Percentiles rank a stretch among this genome's conserved stretches.
phyloP scores from a whole-genome alignment of 352 stramenopile genomes.

The Phytophthora rubi region DNA sequence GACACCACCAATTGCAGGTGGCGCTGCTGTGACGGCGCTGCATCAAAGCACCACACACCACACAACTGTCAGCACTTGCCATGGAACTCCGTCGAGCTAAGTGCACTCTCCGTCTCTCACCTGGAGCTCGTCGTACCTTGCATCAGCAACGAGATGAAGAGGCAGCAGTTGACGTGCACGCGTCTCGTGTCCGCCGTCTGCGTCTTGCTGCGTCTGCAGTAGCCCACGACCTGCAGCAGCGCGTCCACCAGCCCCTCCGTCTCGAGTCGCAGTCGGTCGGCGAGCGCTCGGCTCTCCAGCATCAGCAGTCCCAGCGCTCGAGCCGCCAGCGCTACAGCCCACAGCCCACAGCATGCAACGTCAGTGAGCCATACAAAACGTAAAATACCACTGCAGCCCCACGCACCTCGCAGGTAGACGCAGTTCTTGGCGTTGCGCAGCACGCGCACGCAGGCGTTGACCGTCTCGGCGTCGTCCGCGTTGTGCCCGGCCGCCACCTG shows the following conservation, averaged over 20 bases:
- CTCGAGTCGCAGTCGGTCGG: conserved; percentile 57
- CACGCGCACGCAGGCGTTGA: conserved; percentile 46
- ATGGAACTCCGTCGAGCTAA: neutral
- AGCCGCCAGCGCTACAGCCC: conserved; percentile 56
- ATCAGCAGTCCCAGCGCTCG: conserved; percentile 72
- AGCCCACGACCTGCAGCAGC: conserved; percentile 74
- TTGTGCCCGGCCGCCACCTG: conserved; percentile 15
- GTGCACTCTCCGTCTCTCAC: conserved; percentile 12
- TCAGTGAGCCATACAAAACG: neutral
- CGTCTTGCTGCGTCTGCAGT: conserved; percentile 51
- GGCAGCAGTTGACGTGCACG: conserved; percentile 84
- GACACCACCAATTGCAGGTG: conserved; percentile 61
- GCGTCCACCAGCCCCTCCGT: conserved; percentile 75
- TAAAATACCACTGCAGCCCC: neutral
- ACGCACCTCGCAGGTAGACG: conserved; percentile 60
- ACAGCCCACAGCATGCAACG: neutral
- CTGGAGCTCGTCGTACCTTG: conserved; percentile 43
- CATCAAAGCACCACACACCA: neutral
- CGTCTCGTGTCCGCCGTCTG: conserved; percentile 66
- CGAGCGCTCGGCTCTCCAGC: conserved; percentile 42
- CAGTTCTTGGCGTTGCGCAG: conserved; percentile 73
- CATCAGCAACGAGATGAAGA: conserved; percentile 88
- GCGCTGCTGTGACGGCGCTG: conserved; percentile 37
- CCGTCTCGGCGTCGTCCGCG: conserved; percentile 14
- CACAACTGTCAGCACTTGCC: neutral